phyloP scores from a whole-genome alignment of 768 basidiomycete species.

The Sarcomyxa edulis region DNA sequence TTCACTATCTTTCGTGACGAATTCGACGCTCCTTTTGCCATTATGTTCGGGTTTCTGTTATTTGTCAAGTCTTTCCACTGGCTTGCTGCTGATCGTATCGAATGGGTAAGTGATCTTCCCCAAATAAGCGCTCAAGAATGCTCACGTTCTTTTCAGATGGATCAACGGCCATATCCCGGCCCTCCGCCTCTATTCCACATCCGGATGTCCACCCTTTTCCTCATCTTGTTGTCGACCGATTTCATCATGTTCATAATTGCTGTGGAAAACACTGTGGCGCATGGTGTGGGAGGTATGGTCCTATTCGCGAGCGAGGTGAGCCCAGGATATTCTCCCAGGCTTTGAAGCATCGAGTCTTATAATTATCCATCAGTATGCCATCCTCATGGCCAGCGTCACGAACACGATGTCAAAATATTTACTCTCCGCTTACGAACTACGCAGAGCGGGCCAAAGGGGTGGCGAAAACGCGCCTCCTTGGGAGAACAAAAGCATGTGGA shows the following conservation, averaged over 20 bases:
- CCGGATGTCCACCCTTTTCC: slow-evolving; percentile 70
- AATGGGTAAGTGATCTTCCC: slow-evolving; percentile 62
- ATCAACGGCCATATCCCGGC: slow-evolving; percentile 87
- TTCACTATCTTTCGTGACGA: slow-evolving; percentile 97
- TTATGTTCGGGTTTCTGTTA: slow-evolving; percentile 92
- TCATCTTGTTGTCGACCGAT: slow-evolving; percentile 72
- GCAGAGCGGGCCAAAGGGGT: slow-evolving; percentile 70
- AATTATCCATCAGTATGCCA: slow-evolving; percentile 78
- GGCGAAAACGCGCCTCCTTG: slow-evolving; percentile 86
- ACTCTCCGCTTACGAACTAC: slow-evolving; percentile 76
- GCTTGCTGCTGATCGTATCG: slow-evolving; percentile 91
- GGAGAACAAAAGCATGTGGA: slow-evolving; percentile 98
- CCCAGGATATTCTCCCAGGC: slow-evolving; percentile 8
- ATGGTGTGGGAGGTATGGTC: slow-evolving; percentile 87
- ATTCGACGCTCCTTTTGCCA: slow-evolving; percentile 86
- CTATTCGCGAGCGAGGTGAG: slow-evolving; percentile 91
- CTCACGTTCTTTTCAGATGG: slow-evolving; percentile 64
- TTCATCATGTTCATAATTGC: slow-evolving; percentile 74
- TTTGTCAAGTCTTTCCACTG: slow-evolving; percentile 98
- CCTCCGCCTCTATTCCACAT: slow-evolving; percentile 81
- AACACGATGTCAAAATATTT: slow-evolving; percentile 80
- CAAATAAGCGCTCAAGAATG: background rate
- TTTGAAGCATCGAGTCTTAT: no score
- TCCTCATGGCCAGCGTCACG: slow-evolving; percentile 75
- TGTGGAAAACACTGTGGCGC: slow-evolving; percentile 70